A percentile compares a stretch with the other conserved stretches of the same genome.
Evolutionary conservation across 257 asterid species (phyloP).

Genomic region (Jacaranda copaia): DNA sequence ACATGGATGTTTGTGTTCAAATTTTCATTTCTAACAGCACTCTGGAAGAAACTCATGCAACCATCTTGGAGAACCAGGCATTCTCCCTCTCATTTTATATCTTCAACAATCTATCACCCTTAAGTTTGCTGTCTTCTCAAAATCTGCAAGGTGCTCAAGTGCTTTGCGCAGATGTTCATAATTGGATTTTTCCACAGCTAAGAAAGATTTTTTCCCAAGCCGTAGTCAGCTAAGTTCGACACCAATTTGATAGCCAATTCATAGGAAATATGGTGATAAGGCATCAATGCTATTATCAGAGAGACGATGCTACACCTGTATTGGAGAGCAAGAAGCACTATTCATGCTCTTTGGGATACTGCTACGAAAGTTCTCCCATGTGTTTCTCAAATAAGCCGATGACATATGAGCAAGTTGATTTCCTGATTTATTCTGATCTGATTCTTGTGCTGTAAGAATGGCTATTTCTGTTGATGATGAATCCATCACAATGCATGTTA

Average conservation of each 20-base stretch:
- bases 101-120: slow-evolving; percentile 81
- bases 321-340: slow-evolving; percentile 64
- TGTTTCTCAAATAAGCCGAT: slow-evolving; percentile 66
- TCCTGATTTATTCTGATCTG: slow-evolving; percentile 63
- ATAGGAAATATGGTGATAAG: slow-evolving; percentile 3
- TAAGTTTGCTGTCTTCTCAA: slow-evolving; percentile 82
- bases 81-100: slow-evolving; percentile 85
- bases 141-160: slow-evolving; percentile 74
- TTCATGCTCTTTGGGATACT: slow-evolving; percentile 85
- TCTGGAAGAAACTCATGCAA: slow-evolving; percentile 71
- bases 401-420: slow-evolving; percentile 69
- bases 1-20: slow-evolving; percentile 71
- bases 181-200: slow-evolving; percentile 66
- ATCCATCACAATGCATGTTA: slow-evolving; percentile 86
- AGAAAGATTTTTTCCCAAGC: slow-evolving; percentile 13
- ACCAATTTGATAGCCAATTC: slow-evolving; percentile 14
- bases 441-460: slow-evolving; percentile 70
- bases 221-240: slow-evolving; percentile 17
- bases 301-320: slow-evolving; percentile 60
- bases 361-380: slow-evolving; percentile 77
- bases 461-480: slow-evolving; percentile 94
- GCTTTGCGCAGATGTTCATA: slow-evolving; percentile 65
- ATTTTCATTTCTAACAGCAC: slow-evolving; percentile 52
- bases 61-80: slow-evolving; percentile 83
- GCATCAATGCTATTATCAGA: neutral